phyloP scores from a whole-genome alignment of 31 red algal genomes.

The Odonthalia washingtoniensis region DNA sequence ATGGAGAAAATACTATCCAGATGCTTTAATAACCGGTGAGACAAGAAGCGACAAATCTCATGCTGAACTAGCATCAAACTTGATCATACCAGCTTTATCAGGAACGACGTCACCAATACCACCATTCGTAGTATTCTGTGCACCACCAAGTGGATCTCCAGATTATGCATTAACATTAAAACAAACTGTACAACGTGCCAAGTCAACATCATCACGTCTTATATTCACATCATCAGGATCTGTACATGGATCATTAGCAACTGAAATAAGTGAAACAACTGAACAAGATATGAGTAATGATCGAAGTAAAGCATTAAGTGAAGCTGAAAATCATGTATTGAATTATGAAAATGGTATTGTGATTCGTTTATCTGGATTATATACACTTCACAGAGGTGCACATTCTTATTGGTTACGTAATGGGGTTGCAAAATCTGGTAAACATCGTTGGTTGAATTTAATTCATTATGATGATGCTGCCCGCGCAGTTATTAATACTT shows the following conservation, averaged over 20 bases:
- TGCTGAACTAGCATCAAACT: not conserved
- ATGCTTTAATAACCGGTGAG: slow-evolving; percentile 51
- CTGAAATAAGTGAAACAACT: slow-evolving; percentile 14
- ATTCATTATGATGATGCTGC: slow-evolving; percentile 86
- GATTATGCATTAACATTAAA: slow-evolving; percentile 64
- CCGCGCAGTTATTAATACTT: slow-evolving; percentile 47
- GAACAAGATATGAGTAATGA: not conserved
- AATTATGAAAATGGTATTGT: slow-evolving; percentile 50
- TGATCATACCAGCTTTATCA: slow-evolving; percentile 45
- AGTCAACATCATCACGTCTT: slow-evolving; percentile 1
- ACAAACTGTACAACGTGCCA: slow-evolving; percentile 12
- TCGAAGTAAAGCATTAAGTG: not conserved
- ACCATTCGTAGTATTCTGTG: slow-evolving; percentile 70
- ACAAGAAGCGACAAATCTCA: slow-evolving; percentile 62
- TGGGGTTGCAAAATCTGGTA: slow-evolving; percentile 30
- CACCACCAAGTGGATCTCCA: slow-evolving; percentile 27
- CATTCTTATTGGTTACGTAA: slow-evolving; percentile 67
- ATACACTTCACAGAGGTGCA: slow-evolving; percentile 65
- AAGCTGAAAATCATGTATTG: slow-evolving; percentile 41
- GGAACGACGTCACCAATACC: not conserved
- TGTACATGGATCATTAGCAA: slow-evolving; percentile 41
- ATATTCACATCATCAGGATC: slow-evolving; percentile 77
- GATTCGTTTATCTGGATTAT: slow-evolving; percentile 75
- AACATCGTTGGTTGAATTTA: slow-evolving; percentile 57
- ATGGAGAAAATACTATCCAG: not conserved